Percentiles rank a stretch among this genome's conserved stretches.
phyloP scores from a whole-genome alignment of 2,329 filamentous ascomycete genomes.

The Chaetomium sp. region DNA sequence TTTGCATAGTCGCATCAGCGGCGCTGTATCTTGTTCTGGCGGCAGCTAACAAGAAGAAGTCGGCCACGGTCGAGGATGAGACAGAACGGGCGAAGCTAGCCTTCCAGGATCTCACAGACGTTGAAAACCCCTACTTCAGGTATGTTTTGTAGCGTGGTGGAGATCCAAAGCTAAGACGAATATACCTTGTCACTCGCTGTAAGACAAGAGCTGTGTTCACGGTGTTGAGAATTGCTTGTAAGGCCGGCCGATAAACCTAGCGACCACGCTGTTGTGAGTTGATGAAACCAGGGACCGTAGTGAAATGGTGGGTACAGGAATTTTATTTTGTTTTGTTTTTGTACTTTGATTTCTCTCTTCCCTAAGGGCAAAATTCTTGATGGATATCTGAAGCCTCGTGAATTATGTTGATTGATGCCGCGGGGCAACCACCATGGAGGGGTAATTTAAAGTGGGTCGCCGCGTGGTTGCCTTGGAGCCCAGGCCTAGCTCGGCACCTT shows the following conservation, averaged over 20 bases:
- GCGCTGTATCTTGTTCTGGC: conserved; percentile 53
- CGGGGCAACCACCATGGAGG: no score
- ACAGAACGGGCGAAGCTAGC: conserved; percentile 57
- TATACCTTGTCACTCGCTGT: background rate
- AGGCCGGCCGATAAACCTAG: background rate
- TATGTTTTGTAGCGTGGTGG: conserved; percentile 33
- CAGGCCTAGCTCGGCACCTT: conserved; percentile 1
- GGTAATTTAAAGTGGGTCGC: no score
- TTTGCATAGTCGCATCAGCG: conserved; percentile 54
- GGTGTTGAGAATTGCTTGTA: background rate
- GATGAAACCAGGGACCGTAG: no score
- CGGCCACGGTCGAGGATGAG: conserved; percentile 46
- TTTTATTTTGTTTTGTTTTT: no score
- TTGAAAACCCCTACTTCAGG: conserved; percentile 60
- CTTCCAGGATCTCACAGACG: conserved; percentile 63
- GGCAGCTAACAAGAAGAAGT: conserved; percentile 51
- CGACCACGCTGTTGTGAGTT: no score
- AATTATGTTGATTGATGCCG: no score
- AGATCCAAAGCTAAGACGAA: background rate
- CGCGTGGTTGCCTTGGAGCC: conserved; percentile 16
- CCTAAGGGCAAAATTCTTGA: no score
- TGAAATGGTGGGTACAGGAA: no score
- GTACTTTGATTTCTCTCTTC: no score
- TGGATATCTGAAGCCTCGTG: no score
- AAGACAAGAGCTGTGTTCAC: background rate